phyloP scores from a whole-genome alignment of 2,329 filamentous ascomycete species.

The Aspergillus cejpii region DNA sequence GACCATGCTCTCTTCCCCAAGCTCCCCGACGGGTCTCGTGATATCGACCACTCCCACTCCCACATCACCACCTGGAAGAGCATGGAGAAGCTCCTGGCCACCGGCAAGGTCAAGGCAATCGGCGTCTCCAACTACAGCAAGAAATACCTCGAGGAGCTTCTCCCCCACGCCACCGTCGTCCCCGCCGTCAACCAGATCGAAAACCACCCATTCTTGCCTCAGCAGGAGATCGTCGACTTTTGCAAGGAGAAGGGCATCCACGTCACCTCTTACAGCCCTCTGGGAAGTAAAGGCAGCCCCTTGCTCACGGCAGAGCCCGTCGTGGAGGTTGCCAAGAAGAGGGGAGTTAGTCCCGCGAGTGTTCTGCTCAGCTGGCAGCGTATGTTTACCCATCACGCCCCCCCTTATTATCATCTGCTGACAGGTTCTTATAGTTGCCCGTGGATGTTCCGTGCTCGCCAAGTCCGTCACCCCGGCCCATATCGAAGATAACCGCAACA shows the following conservation, averaged over 20 bases:
- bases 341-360: slow-evolving; percentile 34
- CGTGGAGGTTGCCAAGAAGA: slow-evolving; percentile 38
- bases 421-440: slow-evolving; percentile 25
- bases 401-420: background rate
- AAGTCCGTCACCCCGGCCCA: slow-evolving; percentile 39
- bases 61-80: slow-evolving; percentile 72
- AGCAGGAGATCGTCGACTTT: slow-evolving; percentile 48
- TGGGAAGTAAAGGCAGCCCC: slow-evolving; percentile 40
- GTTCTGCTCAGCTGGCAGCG: slow-evolving; percentile 43
- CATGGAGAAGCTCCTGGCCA: slow-evolving; percentile 53
- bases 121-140: slow-evolving; percentile 56
- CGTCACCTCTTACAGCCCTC: slow-evolving; percentile 47
- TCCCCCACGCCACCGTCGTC: slow-evolving; percentile 52
- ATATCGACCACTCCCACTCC: slow-evolving; percentile 62
- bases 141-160: slow-evolving; percentile 49
- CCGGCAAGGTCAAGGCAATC: slow-evolving; percentile 52
- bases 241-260: slow-evolving; percentile 47
- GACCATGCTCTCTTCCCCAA: slow-evolving; percentile 57
- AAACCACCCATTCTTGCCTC: slow-evolving; percentile 63
- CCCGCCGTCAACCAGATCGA: slow-evolving; percentile 77
- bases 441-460: slow-evolving; percentile 38
- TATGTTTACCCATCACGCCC: slow-evolving; percentile 18
- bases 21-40: slow-evolving; percentile 63
- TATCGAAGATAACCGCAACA: slow-evolving; percentile 36
- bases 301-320: slow-evolving; percentile 39